Base-by-base conservation (phyloP, 768 basidiomycete genomes). In the Leccinum boreale region DNA sequence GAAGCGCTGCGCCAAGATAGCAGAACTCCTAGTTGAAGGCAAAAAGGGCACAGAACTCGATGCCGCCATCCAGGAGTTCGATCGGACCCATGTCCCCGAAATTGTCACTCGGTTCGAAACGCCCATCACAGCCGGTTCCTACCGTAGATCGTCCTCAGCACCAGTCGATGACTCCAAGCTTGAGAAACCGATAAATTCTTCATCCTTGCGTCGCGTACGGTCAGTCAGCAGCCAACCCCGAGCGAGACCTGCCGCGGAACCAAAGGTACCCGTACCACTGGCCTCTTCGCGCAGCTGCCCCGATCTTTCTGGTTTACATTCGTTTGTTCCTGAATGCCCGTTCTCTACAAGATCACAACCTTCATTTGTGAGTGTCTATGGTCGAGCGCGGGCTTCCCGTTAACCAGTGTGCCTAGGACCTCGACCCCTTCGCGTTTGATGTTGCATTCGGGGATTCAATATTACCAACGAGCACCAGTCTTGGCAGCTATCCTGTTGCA, bases 61-160 rank as follows among this genome's bases (percentile, higher is more conserved):
- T 64, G 72, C 70, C 3, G 87, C 86, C 7, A 79, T 90, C 51
- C 77, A 83, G 61, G 81, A 85, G 70, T 90, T 81, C 64, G 79
- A 81, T 65, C 73, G 75, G 58, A 72, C 74, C 19, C 79, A 80
- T 55, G 62, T 86, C 70, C 70, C 86, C 10, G 79, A 85, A 70
- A 74, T 90, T 65, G 77, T 87, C 45, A 88, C 88, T 10, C 79
- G 87, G 53, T 90, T 90, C 68, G 87, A 89, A 69, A 77, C 81
- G 1, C 88, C 88, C 44, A 81, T 90, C 42, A 90, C 88, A 1
- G 87, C 85, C n/a, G 79, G 82, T 53, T 77, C 81, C 48, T 91
- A 83, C 74, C 80, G 82, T 45, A 83, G 88, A 35, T 87, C 86
- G 24, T 86, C 85, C 11, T 89, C 86, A 46, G 81, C 77, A 3